Conservation (phyloP, 768 basidiomycete genomes). For the Vararia minispora region DNA sequence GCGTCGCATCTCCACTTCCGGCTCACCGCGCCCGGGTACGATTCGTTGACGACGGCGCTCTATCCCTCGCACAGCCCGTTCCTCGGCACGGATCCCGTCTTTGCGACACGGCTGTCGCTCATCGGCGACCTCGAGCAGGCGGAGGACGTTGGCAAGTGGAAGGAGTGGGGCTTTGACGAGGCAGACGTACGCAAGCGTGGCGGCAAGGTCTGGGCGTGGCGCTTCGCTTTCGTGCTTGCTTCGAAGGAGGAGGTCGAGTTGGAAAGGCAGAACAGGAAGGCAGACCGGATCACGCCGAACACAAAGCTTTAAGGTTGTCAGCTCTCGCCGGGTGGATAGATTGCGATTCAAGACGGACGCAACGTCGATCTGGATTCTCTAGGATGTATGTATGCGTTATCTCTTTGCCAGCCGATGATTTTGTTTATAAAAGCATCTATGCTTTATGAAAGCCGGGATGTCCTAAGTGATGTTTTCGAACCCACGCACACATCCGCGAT, state of each 20-base stretch:
- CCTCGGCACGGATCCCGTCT: constrained; percentile 26
- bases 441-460: no score
- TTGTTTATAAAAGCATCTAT: no score
- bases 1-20: constrained; percentile 24
- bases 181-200: constrained; percentile 20
- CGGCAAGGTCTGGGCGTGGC: constrained; percentile 24
- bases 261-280: constrained; percentile 16
- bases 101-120: constrained; percentile 25
- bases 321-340: no score
- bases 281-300: constrained; percentile 4
- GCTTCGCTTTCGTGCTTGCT: constrained; percentile 22
- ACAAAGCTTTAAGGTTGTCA: constrained; percentile 7
- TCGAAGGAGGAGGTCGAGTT: constrained; percentile 20
- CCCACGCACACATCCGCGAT: no score
- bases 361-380: no score
- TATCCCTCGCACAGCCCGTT: constrained; percentile 25
- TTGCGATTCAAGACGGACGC: no score
- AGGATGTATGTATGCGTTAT: no score
- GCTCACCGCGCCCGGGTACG: constrained; percentile 24
- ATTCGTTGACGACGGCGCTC: constrained; percentile 23
- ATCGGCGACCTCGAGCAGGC: constrained; percentile 20
- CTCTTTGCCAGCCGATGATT: no score
- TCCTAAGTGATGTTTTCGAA: no score
- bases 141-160: constrained; percentile 18
- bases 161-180: constrained; percentile 20